Percentiles rank a stretch among this genome's conserved stretches.
These are phyloP conservation scores for Aspergillus chevalieri DNA, from an alignment of 2,329 filamentous ascomycete genomes.

Conservation along the genomic window DNA sequence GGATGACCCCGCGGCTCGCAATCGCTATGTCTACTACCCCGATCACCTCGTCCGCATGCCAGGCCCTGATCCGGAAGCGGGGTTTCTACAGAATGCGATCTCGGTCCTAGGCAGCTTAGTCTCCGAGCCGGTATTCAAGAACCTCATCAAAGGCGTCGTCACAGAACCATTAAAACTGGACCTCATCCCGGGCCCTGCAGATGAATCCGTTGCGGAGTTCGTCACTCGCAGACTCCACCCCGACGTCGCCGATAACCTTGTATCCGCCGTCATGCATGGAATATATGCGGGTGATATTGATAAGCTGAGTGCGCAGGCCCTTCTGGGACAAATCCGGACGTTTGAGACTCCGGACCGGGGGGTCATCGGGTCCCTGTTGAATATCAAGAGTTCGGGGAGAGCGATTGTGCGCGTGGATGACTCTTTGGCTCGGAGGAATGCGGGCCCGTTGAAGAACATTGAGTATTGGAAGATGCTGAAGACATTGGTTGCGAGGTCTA, in stretches of 20 bases:
- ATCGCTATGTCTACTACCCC: constrained; percentile 82
- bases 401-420: constrained; percentile 21
- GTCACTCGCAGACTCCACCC: constrained; percentile 51
- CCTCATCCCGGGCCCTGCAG: constrained; percentile 37
- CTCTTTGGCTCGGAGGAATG: constrained; percentile 17
- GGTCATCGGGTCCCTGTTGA: constrained; percentile 13
- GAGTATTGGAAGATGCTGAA: constrained; percentile 13
- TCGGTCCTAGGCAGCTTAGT: constrained; percentile 32
- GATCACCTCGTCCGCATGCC: constrained; percentile 68
- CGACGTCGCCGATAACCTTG: constrained; percentile 61
- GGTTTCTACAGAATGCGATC: constrained; percentile 21
- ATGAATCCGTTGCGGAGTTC: constrained; percentile 69
- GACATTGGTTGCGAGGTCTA: constrained; percentile 17
- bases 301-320: constrained; percentile 65
- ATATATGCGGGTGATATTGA: constrained; percentile 89
- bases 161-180: constrained; percentile 24
- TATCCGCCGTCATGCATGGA: constrained; percentile 73
- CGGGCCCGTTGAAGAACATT: constrained; percentile 8
- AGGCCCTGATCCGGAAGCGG: constrained; percentile 28
- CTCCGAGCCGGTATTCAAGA: constrained; percentile 53
- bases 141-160: constrained; percentile 33
- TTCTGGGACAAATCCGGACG: constrained; percentile 49
- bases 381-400: constrained; percentile 4
- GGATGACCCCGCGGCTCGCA: constrained; percentile 48
- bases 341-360: constrained; percentile 36